phyloP scores from a whole-genome alignment of 768 basidiomycete species.

The Suillus variegatus region DNA sequence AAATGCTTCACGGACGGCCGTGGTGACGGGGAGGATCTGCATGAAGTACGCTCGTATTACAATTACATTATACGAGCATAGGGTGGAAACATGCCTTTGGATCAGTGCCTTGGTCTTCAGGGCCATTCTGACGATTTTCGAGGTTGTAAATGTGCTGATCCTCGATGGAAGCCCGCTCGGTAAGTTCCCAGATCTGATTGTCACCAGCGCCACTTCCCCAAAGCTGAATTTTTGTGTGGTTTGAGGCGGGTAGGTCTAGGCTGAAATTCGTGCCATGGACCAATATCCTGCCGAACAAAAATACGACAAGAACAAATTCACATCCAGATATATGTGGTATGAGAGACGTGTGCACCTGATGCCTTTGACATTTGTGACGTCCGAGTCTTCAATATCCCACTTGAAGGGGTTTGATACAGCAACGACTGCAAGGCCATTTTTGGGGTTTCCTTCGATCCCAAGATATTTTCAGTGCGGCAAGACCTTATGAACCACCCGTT shows the following conservation, averaged over 20 bases:
- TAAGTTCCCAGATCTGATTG: not conserved
- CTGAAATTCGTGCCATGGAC: slow-evolving; percentile 28
- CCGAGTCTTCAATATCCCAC: slow-evolving; percentile 52
- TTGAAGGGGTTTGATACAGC: slow-evolving; percentile 36
- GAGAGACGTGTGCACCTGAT: slow-evolving; percentile 41
- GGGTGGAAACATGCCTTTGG: not conserved
- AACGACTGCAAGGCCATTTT: slow-evolving; percentile 40
- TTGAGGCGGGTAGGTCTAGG: slow-evolving; percentile 44
- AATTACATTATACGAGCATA: not conserved
- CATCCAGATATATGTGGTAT: not conserved
- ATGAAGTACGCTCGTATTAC: not conserved
- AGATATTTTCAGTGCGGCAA: slow-evolving; percentile 43
- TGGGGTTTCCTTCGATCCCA: slow-evolving; percentile 27
- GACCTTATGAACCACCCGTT: slow-evolving; percentile 46
- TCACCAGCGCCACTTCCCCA: slow-evolving; percentile 31
- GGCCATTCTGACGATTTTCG: slow-evolving; percentile 51
- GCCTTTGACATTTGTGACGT: slow-evolving; percentile 35
- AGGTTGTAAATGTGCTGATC: slow-evolving; percentile 44
- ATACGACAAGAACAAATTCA: not conserved
- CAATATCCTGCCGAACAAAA: slow-evolving; percentile 31
- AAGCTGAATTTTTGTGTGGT: slow-evolving; percentile 43
- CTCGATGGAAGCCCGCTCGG: slow-evolving; percentile 22
- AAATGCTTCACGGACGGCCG: not conserved
- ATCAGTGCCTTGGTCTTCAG: slow-evolving; percentile 23
- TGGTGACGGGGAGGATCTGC: not conserved